Evolutionary conservation across 306 rosid genomes (phyloP).

Genomic region (Quercus rubra): DNA sequence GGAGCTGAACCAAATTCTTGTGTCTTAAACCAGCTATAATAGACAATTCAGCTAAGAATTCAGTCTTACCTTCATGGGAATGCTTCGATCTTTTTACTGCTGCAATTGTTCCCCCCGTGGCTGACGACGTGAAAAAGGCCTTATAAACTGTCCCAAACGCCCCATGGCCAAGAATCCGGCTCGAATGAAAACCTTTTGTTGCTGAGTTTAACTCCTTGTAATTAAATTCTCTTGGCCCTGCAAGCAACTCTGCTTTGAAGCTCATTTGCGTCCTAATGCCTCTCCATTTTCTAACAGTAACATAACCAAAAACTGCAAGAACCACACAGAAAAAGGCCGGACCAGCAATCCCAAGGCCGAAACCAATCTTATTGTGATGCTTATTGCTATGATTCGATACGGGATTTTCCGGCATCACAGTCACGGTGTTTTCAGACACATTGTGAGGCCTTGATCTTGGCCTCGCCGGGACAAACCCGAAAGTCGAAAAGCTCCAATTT

Average conservation of each 20-base stretch:
- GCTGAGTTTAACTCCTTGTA: constrained; percentile 63
- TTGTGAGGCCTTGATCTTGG: constrained; percentile 37
- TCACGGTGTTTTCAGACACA: constrained; percentile 46
- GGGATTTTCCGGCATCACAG: constrained; percentile 26
- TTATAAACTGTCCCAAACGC: constrained; percentile 87
- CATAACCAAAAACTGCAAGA: constrained; percentile 44
- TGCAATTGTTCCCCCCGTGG: constrained; percentile 45
- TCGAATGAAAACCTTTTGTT: constrained; percentile 70
- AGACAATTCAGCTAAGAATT: constrained; percentile 48
- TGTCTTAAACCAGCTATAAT: constrained; percentile 79
- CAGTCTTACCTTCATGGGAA: constrained; percentile 53
- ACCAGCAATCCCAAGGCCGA: constrained; percentile 48
- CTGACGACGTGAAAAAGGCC: constrained; percentile 42
- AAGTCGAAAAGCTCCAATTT: constrained; percentile 62
- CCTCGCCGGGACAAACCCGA: constrained; percentile 37
- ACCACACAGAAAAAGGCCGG: constrained; percentile 40
- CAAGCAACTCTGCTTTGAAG: constrained; percentile 43
- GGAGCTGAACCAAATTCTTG: constrained; percentile 77
- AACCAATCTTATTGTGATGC: constrained; percentile 30
- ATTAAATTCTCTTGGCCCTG: constrained; percentile 66
- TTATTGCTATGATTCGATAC: constrained; percentile 5
- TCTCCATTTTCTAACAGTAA: constrained; percentile 46
- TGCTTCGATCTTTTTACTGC: constrained; percentile 55
- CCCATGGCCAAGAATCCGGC: constrained; percentile 67
- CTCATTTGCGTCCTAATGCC: constrained; percentile 24